Evolutionary conservation across 2,329 filamentous ascomycete genomes (phyloP).

Genomic region (Pestalotiopsis sp.): DNA sequence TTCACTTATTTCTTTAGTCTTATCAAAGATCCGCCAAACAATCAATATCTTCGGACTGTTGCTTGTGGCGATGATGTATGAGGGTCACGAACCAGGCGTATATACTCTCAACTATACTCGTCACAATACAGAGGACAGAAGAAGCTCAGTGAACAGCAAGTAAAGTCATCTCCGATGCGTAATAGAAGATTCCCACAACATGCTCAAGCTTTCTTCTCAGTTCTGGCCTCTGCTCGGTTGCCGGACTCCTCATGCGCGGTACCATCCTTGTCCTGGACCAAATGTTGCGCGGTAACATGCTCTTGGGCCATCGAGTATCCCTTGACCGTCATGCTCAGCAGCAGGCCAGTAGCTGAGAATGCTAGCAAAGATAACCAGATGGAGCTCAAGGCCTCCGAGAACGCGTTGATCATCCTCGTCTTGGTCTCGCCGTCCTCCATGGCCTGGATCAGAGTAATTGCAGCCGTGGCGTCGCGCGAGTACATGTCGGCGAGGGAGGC

Average conservation of each 20-base stretch:
- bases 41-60: no score
- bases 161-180: background rate
- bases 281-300: constrained; percentile 12
- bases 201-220: background rate
- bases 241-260: background rate
- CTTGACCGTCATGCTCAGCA: constrained; percentile 16
- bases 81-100: no score
- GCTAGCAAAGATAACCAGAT: constrained; percentile 35
- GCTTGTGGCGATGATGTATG: no score
- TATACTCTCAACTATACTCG: no score
- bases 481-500: constrained; percentile 31
- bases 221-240: no score
- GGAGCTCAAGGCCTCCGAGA: constrained; percentile 31
- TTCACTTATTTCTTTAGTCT: no score
- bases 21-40: no score
- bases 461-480: constrained; percentile 57
- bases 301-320: constrained; percentile 11
- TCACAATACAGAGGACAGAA: no score
- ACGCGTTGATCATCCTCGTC: constrained; percentile 31
- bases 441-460: constrained; percentile 59
- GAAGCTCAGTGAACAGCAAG: no score
- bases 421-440: constrained; percentile 40
- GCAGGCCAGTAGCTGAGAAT: constrained; percentile 26
- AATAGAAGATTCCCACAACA: background rate
- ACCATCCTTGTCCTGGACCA: background rate